phyloP scores from a whole-genome alignment of 306 rosid genomes.

The Vicia villosa region DNA sequence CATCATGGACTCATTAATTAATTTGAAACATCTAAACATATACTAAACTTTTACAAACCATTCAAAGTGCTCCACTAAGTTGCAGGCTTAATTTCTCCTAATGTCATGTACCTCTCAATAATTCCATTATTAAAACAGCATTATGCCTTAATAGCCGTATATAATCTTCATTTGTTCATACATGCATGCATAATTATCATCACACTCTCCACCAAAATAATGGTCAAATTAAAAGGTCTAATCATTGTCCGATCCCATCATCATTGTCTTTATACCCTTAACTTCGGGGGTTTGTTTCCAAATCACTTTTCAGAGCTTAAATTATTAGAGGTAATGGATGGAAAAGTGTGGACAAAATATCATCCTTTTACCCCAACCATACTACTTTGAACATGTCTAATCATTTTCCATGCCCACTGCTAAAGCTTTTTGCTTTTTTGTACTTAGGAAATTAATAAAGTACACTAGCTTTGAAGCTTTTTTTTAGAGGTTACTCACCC shows the following conservation, averaged over 20 bases:
- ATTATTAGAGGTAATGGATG: conserved; percentile 44
- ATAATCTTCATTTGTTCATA: conserved; percentile 14
- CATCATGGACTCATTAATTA: conserved; percentile 18
- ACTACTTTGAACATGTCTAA: conserved; percentile 33
- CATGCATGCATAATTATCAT: background rate
- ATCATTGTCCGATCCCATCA: conserved; percentile 39
- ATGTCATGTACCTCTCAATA: conserved; percentile 37
- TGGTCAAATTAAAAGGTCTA: conserved; percentile 37
- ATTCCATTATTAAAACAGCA: conserved; percentile 29
- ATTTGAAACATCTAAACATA: conserved; percentile 12
- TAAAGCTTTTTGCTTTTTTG: conserved; percentile 30
- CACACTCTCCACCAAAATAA: conserved; percentile 19
- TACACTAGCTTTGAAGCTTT: conserved; percentile 7
- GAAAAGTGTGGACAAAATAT: conserved; percentile 28
- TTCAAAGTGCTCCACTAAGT: conserved; percentile 37
- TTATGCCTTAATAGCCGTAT: background rate
- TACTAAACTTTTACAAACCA: conserved; percentile 27
- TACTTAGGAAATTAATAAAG: conserved; percentile 35
- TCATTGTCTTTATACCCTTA: conserved; percentile 40
- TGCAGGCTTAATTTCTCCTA: conserved; percentile 35
- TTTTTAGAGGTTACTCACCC: background rate
- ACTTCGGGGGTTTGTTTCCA: conserved; percentile 44
- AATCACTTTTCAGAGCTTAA: conserved; percentile 43
- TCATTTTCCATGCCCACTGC: conserved; percentile 9
- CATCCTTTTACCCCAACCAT: conserved; percentile 11